These are phyloP conservation scores for Elaeagnus macrophylla DNA, from an alignment of 306 rosid species.

Conservation along the genomic window DNA sequence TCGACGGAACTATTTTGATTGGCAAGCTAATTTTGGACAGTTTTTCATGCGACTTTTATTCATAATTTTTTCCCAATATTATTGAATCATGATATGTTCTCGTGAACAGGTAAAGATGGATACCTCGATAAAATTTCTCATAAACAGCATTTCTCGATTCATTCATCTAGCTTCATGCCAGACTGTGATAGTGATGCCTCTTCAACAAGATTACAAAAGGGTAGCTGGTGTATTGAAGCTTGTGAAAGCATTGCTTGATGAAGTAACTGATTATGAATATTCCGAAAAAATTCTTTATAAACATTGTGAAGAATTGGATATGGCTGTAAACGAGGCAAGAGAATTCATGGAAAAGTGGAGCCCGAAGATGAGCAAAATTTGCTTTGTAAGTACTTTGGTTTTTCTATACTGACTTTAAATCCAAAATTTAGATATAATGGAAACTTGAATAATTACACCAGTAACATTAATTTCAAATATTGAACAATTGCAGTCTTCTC, in stretches of 20 bases:
- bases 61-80: conserved; percentile 4
- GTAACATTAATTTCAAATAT: not conserved
- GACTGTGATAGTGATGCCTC: conserved; percentile 39
- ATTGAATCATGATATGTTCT: conserved; percentile 16
- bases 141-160: conserved; percentile 83
- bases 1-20: not conserved
- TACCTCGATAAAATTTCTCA: conserved; percentile 53
- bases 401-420: not conserved
- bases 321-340: conserved; percentile 53
- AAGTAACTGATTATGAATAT: conserved; percentile 38
- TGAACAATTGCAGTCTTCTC: conserved; percentile 1
- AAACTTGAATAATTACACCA: not conserved
- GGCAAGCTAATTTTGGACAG: conserved; percentile 5
- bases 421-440: not conserved
- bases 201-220: conserved; percentile 54
- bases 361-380: conserved; percentile 68
- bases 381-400: conserved; percentile 42
- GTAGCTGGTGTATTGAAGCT: conserved; percentile 56
- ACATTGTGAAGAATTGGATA: conserved; percentile 73
- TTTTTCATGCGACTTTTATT: not conserved
- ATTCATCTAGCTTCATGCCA: conserved; percentile 82
- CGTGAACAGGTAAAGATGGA: conserved; percentile 57
- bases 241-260: conserved; percentile 76
- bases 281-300: conserved; percentile 40
- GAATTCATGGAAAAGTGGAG: conserved; percentile 71